Base-by-base conservation (phyloP, 192 early-diverging fungal genomes). In the Entomortierella chlamydospora region DNA sequence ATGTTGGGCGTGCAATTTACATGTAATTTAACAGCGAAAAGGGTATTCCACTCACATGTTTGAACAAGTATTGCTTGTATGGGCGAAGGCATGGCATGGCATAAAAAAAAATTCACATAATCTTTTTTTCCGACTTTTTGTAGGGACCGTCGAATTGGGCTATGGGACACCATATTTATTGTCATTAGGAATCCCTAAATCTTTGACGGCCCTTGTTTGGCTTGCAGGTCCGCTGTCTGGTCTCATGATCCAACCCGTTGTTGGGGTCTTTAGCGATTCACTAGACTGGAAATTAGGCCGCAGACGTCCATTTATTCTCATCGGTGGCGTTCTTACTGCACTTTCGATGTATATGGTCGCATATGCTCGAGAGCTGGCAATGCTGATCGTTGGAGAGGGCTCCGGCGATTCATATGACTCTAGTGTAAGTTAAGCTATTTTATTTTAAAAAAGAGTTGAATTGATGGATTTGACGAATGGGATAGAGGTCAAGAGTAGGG, bases 291-390 rank as follows among this genome's bases (percentile, higher is more conserved):
- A 81, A 20, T 60, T 92, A n/a, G 96, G 96, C 23, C 88, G 92
- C 26, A 86, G 96, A 50, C 85, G 96, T 53, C 96, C 95, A 0
- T 97, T 91, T 79, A 95, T 98, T 50, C 71, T 96, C 22, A 83
- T 82, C 23, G 88, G 93, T 5, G 91, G 89, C 8, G 37, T 83
- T 1, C 61, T 91, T 29, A 88, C 93, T 9, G 79, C 91, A n/a
- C 20, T 89, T 8, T 92, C 92, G 4, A 90, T 95, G 64, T 43
- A 82, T 12, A 83, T 91, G 51, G 87, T 97, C 55, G 94, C 93
- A 0, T 95, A 92, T 86, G 86, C 93, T 2, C 82, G 83, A 26
- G 94, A 95, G 81, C 67, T 94, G 7, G 88, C 86, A 30, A 20
- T 34, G 22, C 4, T 31, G 12, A 53, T 81, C 50, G 33, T 78